Conservation (phyloP, 192 early-diverging fungal genomes). For the Pilobolus umbonatus region DNA sequence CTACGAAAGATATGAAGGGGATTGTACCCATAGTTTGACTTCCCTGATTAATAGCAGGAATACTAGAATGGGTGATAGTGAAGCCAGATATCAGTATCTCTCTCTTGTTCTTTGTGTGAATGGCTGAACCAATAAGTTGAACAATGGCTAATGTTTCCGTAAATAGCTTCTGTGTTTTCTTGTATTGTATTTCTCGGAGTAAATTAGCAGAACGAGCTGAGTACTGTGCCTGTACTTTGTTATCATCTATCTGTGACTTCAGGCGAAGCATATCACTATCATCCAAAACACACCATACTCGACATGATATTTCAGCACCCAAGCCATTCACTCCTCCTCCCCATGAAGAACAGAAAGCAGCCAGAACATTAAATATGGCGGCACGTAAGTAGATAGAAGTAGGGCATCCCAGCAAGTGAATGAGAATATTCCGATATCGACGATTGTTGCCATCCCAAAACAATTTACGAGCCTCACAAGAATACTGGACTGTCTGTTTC, state of each 20-base stretch:
- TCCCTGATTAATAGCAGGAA: slow-evolving; percentile 60
- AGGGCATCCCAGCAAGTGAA: slow-evolving; percentile 69
- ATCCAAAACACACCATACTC: slow-evolving; percentile 82
- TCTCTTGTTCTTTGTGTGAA: slow-evolving; percentile 41
- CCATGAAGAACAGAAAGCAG: slow-evolving; percentile 72
- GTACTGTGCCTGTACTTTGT: slow-evolving; percentile 19
- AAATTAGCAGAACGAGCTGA: slow-evolving; percentile 60
- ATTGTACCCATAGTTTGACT: slow-evolving; percentile 61
- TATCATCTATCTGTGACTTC: slow-evolving; percentile 19
- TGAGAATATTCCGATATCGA: slow-evolving; percentile 65
- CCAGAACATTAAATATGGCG: slow-evolving; percentile 68
- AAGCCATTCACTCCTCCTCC: slow-evolving; percentile 35
- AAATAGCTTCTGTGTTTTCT: slow-evolving; percentile 59
- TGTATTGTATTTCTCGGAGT: slow-evolving; percentile 82
- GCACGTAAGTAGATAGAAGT: slow-evolving; percentile 82
- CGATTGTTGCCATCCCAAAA: slow-evolving; percentile 65
- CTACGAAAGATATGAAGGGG: slow-evolving; percentile 75
- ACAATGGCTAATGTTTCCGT: slow-evolving; percentile 86
- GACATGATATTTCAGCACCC: slow-evolving; percentile 55
- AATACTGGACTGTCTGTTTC: slow-evolving; percentile 71
- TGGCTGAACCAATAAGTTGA: slow-evolving; percentile 63
- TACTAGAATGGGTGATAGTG: slow-evolving; percentile 37
- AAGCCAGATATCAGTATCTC: slow-evolving; percentile 31
- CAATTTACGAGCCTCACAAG: slow-evolving; percentile 57
- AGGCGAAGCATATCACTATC: slow-evolving; percentile 50